These are phyloP conservation scores for Antitrichia curtipendula DNA, from an alignment of 225 moss, liverwort and hornwort species.

Conservation along the genomic window DNA sequence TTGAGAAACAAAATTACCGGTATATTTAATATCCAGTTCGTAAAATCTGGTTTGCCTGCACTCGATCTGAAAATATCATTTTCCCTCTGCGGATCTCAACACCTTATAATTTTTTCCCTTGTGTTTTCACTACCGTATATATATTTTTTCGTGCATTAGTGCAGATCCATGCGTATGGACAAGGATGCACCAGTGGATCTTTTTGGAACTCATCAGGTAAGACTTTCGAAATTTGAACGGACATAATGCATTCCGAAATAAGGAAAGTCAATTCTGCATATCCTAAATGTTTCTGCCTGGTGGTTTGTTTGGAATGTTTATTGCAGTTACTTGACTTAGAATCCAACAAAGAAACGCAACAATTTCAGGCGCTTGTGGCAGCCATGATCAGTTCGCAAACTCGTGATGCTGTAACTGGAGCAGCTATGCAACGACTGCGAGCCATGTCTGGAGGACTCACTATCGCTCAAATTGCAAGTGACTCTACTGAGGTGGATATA, in stretches of 20 bases:
- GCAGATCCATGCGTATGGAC: constrained; percentile 64
- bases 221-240: background rate
- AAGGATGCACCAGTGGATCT: constrained; percentile 89
- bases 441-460: constrained; percentile 73
- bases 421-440: constrained; percentile 76
- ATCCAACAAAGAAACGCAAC: constrained; percentile 55
- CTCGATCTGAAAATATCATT: background rate
- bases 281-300: background rate
- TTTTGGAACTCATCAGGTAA: constrained; percentile 71
- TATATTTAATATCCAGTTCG: background rate
- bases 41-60: background rate
- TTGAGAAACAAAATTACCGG: background rate
- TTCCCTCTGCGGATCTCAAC: background rate
- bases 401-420: constrained; percentile 79
- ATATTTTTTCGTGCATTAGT: background rate
- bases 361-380: constrained; percentile 77
- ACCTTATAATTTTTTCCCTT: background rate
- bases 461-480: constrained; percentile 41
- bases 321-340: constrained; percentile 54
- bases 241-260: background rate
- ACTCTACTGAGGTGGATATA: constrained; percentile 34
- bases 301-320: background rate
- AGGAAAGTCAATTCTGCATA: background rate
- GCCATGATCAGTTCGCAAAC: constrained; percentile 96
- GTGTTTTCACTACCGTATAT: background rate